phyloP scores from a whole-genome alignment of 2,329 filamentous ascomycete species.

The Alternaria sp. region DNA sequence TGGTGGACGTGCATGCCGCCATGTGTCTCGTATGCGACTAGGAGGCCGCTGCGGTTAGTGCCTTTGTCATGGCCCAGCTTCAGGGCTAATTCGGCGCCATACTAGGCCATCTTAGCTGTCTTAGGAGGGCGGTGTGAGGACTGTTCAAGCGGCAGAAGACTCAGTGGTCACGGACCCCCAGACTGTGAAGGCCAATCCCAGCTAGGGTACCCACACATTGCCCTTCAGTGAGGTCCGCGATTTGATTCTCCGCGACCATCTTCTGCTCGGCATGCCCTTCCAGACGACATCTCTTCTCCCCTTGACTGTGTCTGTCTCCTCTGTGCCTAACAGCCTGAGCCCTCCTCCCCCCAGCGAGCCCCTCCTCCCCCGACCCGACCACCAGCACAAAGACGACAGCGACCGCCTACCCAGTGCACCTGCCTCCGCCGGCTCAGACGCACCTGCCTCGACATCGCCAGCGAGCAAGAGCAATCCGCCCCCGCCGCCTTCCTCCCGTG shows the following conservation, averaged over 20 bases:
- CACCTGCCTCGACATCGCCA: slow-evolving; percentile 12
- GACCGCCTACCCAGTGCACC: slow-evolving; percentile 7
- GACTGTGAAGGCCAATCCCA: slow-evolving; percentile 36
- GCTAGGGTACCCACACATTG: slow-evolving; percentile 48
- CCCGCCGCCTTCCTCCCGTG: slow-evolving; percentile 22
- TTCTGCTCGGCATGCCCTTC: slow-evolving; percentile 45
- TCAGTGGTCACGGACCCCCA: slow-evolving; percentile 32
- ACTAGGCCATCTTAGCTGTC: slow-evolving; percentile 36
- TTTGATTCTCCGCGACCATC: slow-evolving; percentile 43
- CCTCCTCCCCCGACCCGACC: slow-evolving; percentile 2
- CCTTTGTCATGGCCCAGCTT: slow-evolving; percentile 41
- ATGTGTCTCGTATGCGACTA: slow-evolving; percentile 40
- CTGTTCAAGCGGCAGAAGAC: slow-evolving; percentile 37
- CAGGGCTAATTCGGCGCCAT: slow-evolving; percentile 38
- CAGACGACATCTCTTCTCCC: slow-evolving; percentile 41
- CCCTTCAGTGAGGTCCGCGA: slow-evolving; percentile 42
- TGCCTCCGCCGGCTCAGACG: slow-evolving; percentile 13
- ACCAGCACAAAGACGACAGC: slow-evolving; percentile 8
- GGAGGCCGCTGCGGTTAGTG: slow-evolving; percentile 29
- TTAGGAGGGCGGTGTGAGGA: slow-evolving; percentile 39
- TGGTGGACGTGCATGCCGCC: slow-evolving; percentile 36
- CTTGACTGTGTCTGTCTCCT: slow-evolving; percentile 33
- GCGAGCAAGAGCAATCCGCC: slow-evolving; percentile 15
- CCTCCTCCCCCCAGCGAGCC: slow-evolving; percentile 14
- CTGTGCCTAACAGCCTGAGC: slow-evolving; percentile 19